A percentile compares a stretch with the other conserved stretches of the same genome.
phyloP scores from a whole-genome alignment of 2,329 filamentous ascomycete genomes.

The Fusarium staphyleae region DNA sequence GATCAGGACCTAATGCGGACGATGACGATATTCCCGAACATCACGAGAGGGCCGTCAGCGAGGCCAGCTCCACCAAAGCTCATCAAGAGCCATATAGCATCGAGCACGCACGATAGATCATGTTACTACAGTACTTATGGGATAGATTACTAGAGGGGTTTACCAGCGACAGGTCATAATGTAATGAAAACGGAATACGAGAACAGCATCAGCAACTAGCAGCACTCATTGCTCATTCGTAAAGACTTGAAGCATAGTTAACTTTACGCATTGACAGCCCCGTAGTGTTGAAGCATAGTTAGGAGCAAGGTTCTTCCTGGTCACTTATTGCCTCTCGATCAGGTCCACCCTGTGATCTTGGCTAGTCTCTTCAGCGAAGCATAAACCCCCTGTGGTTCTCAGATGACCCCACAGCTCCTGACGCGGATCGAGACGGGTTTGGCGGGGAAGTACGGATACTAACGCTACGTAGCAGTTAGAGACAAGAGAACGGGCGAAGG shows the following conservation, averaged over 20 bases:
- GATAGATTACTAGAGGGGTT: slow-evolving; percentile 25
- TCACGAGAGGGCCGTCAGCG: slow-evolving; percentile 39
- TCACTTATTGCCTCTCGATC: slow-evolving; percentile 13
- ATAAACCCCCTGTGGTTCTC: slow-evolving; percentile 3
- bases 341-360: slow-evolving; percentile 16
- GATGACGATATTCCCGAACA: slow-evolving; percentile 36
- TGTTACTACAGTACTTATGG: slow-evolving; percentile 1
- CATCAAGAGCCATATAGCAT: slow-evolving; percentile 31
- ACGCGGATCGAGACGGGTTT: slow-evolving; percentile 21
- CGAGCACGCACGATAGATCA: slow-evolving; percentile 27
- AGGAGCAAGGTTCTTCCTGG: slow-evolving; percentile 13
- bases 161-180: slow-evolving; percentile 22
- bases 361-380: slow-evolving; percentile 6
- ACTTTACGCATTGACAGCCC: slow-evolving; percentile 13
- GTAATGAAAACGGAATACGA: slow-evolving; percentile 24
- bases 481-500: slow-evolving; percentile 18
- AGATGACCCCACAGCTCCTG: slow-evolving; percentile 19
- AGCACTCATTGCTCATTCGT: slow-evolving; percentile 7
- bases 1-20: slow-evolving; percentile 17
- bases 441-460: too few relatives aligned
- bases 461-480: too few relatives aligned
- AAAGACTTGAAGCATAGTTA: slow-evolving; percentile 14
- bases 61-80: slow-evolving; percentile 37
- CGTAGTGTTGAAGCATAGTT: background rate
- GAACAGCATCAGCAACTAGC: background rate